These are phyloP conservation scores for Rhododendron vialii DNA, from an alignment of 148 eudicot species.

Conservation along the genomic window DNA sequence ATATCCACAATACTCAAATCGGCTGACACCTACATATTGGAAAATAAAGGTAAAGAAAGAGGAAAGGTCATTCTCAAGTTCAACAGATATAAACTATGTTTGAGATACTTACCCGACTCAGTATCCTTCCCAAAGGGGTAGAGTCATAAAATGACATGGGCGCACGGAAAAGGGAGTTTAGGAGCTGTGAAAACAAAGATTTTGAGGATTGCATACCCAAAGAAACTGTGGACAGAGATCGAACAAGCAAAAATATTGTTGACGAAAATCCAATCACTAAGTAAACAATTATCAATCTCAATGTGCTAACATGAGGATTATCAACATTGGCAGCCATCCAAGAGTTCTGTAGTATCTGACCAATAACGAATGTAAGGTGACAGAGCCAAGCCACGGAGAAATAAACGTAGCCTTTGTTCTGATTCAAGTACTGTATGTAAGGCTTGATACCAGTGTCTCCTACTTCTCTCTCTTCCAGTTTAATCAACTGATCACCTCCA, in stretches of 20 bases:
- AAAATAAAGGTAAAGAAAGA: background rate
- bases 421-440: constrained; percentile 64
- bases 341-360: constrained; percentile 70
- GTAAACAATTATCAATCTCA: constrained; percentile 64
- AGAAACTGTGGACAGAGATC: constrained; percentile 51
- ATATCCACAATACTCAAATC: constrained; percentile 87
- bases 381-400: constrained; percentile 44
- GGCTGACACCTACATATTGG: constrained; percentile 55
- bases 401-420: constrained; percentile 55
- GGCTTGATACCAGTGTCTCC: constrained; percentile 88
- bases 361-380: constrained; percentile 39
- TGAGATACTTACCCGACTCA: constrained; percentile 59
- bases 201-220: constrained; percentile 70
- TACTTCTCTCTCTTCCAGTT: constrained; percentile 74
- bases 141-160: constrained; percentile 95
- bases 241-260: constrained; percentile 38
- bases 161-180: constrained; percentile 75
- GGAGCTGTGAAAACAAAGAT: constrained; percentile 61
- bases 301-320: constrained; percentile 47
- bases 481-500: constrained; percentile 61
- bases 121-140: constrained; percentile 88
- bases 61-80: background rate
- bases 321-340: constrained; percentile 96
- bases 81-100: background rate
- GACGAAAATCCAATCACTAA: constrained; percentile 53